Evolutionary conservation across 2,329 filamentous ascomycete genomes (phyloP), one percentile per base, ranked within the genome.

Genomic region (Pseudopithomyces maydicus): DNA sequence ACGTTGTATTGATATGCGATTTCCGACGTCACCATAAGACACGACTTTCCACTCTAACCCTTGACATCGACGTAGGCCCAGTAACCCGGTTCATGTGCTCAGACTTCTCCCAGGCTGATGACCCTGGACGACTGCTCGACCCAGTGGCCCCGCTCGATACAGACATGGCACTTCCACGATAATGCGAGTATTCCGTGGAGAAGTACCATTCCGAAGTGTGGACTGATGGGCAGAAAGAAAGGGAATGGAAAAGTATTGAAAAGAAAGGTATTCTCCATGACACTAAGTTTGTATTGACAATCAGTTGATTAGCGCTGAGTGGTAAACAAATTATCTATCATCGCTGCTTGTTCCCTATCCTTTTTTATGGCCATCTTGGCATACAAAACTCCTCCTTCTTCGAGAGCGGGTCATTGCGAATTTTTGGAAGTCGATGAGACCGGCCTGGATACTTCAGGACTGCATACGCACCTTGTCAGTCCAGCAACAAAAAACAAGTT

Each of bases 381-480:
- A 22, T 15, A 47, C 10, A n/a, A 20, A n/a, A 20, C 32, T 42
- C 60, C 29, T 41, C 51, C 39, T 36, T 56, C 11, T 61, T 57
- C 23, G 64, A 54, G 58, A 64, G 63, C 62, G 43, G 64, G 63
- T 36, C 69, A 73, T 23, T 69, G 65, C 59, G 63, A 66, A 20
- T 69, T 75, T 32, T 36, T 74, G 17, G 64, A 70, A 19, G 58
- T 75, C n/a, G 65, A 71, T 29, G 63, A 66, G 41, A 59, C 70
- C 19, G 68, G 72, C n/a, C 53, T 74, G 20, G 69, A 74, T 36
- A 72, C 66, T 2, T 65, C 67, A 20, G 61, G 60, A 41, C 62
- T 74, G 7, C 59, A 69, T 12, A 62, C 64, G 6, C 65, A 65
- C n/a, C 33, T 70, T 17, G 53, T 74, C 19, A 57, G 59, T 10